phyloP scores from a whole-genome alignment of 495 filamentous ascomycete genomes.

The Amphirosellinia nigrospora region DNA sequence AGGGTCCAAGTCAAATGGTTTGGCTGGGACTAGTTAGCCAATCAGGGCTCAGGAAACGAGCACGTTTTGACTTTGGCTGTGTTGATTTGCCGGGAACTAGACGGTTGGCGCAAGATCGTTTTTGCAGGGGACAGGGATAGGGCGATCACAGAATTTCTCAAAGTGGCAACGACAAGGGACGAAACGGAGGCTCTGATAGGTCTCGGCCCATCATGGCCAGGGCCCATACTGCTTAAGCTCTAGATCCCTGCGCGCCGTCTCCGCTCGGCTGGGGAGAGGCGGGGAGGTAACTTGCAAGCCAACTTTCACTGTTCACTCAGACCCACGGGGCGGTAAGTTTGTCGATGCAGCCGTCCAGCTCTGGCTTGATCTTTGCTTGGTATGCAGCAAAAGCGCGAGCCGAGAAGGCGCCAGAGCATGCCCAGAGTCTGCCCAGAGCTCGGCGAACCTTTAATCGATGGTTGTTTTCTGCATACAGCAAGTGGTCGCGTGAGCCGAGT shows the following conservation, averaged over 20 bases:
- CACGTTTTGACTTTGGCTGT: conserved; percentile 19
- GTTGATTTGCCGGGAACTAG: conserved; percentile 25
- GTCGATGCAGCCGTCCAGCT: not conserved
- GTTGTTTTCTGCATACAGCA: conserved; percentile 34
- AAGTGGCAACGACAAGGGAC: conserved; percentile 18
- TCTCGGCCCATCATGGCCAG: not conserved
- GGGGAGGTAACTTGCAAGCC: not conserved
- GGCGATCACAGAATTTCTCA: conserved; percentile 13
- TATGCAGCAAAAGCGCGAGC: conserved; percentile 3
- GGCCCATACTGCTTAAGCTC: not conserved
- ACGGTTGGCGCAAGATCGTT: conserved; percentile 10
- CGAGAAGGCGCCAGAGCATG: conserved; percentile 10
- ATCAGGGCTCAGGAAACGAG: not conserved
- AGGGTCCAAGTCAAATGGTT: conserved; percentile 4
- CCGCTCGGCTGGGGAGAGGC: not conserved
- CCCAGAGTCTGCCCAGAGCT: conserved; percentile 18
- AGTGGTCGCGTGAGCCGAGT: conserved; percentile 42
- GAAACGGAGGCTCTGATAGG: conserved; percentile 5
- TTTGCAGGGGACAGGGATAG: not conserved
- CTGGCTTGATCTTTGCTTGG: conserved; percentile 13
- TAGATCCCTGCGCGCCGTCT: conserved; percentile 11
- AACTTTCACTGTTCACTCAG: not conserved
- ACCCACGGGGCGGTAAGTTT: not conserved
- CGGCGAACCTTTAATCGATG: conserved; percentile 4
- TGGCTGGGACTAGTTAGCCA: not conserved